A percentile compares a stretch with the other conserved stretches of the same genome.
Evolutionary conservation across 148 eudicot genomes (phyloP).

Genomic region (Nyssa sinensis): DNA sequence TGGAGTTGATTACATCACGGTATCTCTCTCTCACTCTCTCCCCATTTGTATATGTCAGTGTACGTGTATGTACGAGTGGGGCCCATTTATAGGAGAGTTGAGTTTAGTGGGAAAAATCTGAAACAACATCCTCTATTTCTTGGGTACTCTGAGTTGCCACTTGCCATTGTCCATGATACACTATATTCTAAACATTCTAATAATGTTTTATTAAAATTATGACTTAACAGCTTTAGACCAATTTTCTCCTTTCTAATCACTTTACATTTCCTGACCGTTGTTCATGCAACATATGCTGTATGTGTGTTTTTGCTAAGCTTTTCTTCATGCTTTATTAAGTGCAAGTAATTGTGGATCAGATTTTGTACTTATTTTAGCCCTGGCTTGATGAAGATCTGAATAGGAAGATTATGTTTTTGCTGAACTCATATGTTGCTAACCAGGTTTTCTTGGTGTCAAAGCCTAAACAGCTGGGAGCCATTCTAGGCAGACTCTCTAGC

Average conservation of each 20-base stretch:
- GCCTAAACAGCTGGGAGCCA: background rate
- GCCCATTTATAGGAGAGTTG: too few relatives aligned
- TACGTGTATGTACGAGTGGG: too few relatives aligned
- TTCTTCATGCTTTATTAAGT: background rate
- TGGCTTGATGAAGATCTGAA: too few relatives aligned
- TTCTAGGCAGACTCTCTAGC: background rate
- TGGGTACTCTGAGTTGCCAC: background rate
- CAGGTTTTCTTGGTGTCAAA: background rate
- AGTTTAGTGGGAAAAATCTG: background rate
- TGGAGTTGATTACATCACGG: constrained; percentile 87
- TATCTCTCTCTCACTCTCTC: constrained; percentile 30
- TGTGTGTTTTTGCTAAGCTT: too few relatives aligned
- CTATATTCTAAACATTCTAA: background rate
- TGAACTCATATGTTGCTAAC: background rate
- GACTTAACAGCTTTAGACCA: background rate
- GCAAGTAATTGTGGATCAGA: background rate
- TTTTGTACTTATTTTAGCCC: too few relatives aligned
- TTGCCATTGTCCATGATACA: constrained; percentile 2
- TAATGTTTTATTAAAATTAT: background rate
- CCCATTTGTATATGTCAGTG: too few relatives aligned
- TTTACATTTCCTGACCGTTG: background rate
- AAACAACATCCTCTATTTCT: background rate
- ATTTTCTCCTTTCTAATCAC: background rate
- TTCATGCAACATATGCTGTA: background rate
- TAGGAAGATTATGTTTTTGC: background rate